Evolutionary conservation across 352 stramenopile genomes (phyloP), one percentile per base, ranked within the genome.

Genomic region (Hyaloperonospora arabidopsidis): DNA sequence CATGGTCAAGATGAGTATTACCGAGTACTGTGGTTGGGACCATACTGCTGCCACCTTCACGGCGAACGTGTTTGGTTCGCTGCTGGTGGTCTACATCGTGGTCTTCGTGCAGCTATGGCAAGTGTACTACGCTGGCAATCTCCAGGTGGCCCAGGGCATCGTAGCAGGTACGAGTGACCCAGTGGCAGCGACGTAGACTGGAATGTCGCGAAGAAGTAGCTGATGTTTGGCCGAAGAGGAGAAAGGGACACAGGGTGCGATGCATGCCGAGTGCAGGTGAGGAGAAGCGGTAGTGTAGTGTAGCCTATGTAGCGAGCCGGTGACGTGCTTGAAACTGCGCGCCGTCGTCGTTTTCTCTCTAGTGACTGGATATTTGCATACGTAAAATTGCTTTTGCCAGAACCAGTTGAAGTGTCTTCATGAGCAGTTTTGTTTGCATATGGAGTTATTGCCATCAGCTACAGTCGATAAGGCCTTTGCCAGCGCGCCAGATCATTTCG

Each of bases 1-100:
- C 48, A 94, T 94, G 84, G 84, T 94, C 54, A 91, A 91, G 74
- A 94, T 94, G 84, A 94, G 84, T 71, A 86, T 94, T 63, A 86
- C 78, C 19, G 79, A 89, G 70, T 94, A 94, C 74, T 90, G 76
- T 74, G 84, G 84, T 11, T 94, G 84, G 84, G 80, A 91, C 59
- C 84, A 94, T 77, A 94, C 79, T 22, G 57, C 70, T 13, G 78
- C 80, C 21, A 94, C 84, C 7, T 91, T 91, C 66, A 79, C 79
- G 41, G 84, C 79, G 2, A 92, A 92, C 65, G 70, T 94, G 22
- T 87, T 94, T 53, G 81, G 81, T 22, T 90, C 78, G 61, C 61
- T 94, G 50, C 55, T 94, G 38, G 67, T 94, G 51, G 72, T 94
- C 36, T 83, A 83, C 65, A 68, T 94, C 47, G 78, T 92, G 54